phyloP scores from a whole-genome alignment of 805 yeast species.

The Ogataea methylovora region DNA sequence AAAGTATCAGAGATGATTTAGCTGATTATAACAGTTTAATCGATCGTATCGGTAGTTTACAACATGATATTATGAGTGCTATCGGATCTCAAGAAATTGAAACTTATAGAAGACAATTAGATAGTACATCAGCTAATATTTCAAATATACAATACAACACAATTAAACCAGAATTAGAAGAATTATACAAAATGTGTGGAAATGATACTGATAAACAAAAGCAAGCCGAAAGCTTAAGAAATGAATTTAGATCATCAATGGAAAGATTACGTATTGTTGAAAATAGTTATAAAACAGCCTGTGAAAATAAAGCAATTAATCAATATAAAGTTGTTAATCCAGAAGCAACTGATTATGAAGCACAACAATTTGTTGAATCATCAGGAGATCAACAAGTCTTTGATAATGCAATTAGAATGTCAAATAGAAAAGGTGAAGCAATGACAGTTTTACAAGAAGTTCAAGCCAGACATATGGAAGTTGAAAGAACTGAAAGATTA shows the following conservation, averaged over 20 bases:
- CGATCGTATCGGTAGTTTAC: slow-evolving; percentile 62
- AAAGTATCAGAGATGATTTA: slow-evolving; percentile 59
- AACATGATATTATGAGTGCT: slow-evolving; percentile 64
- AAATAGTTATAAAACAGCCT: slow-evolving; percentile 76
- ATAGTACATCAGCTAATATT: slow-evolving; percentile 69
- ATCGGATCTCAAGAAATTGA: slow-evolving; percentile 65
- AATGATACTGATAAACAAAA: slow-evolving; percentile 75
- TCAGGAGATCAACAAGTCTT: slow-evolving; percentile 85
- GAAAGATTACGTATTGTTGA: slow-evolving; percentile 84
- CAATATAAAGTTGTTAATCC: slow-evolving; percentile 89
- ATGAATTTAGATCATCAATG: slow-evolving; percentile 76
- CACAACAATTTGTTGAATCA: slow-evolving; percentile 78
- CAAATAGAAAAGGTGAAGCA: slow-evolving; percentile 91
- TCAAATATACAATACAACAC: slow-evolving; percentile 60
- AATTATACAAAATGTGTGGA: slow-evolving; percentile 62
- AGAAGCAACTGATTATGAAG: slow-evolving; percentile 76
- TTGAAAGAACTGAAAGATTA: slow-evolving; percentile 88
- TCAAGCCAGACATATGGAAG: slow-evolving; percentile 90
- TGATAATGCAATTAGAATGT: slow-evolving; percentile 83
- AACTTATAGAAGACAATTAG: slow-evolving; percentile 67
- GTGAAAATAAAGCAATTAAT: slow-evolving; percentile 82
- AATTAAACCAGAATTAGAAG: slow-evolving; percentile 70
- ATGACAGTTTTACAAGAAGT: slow-evolving; percentile 93
- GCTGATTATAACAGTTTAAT: slow-evolving; percentile 65
- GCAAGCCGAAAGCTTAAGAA: slow-evolving; percentile 86